These are phyloP conservation scores for Candida ulmi DNA, from an alignment of 805 yeast species.

Conservation along the genomic window DNA sequence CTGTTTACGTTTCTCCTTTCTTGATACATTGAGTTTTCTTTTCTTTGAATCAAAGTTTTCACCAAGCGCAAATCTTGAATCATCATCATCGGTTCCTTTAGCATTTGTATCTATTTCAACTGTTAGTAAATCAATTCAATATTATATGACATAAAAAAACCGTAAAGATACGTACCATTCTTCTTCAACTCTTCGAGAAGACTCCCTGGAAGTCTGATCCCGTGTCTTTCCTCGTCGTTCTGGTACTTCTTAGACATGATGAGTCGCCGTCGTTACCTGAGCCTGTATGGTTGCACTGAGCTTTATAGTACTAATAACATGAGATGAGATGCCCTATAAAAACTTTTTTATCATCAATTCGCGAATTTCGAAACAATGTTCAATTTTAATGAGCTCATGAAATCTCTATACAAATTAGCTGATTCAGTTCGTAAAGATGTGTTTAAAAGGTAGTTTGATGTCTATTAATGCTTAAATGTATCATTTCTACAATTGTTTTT, in stretches of 20 bases:
- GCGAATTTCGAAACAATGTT: too few relatives aligned
- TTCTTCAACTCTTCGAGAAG: constrained; percentile 47
- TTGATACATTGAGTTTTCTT: constrained; percentile 25
- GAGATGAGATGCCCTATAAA: background rate
- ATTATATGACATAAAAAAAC: background rate
- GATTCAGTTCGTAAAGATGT: too few relatives aligned
- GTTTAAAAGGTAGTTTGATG: too few relatives aligned
- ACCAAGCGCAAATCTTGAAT: constrained; percentile 27
- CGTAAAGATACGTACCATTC: constrained; percentile 3
- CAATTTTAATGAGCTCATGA: too few relatives aligned
- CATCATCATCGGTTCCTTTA: constrained; percentile 28
- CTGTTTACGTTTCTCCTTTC: constrained; percentile 39
- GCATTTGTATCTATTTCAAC: background rate
- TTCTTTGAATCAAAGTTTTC: constrained; percentile 28
- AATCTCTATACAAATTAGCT: too few relatives aligned
- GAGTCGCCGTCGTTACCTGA: too few relatives aligned
- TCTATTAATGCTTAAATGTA: too few relatives aligned
- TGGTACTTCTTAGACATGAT: constrained; percentile 8
- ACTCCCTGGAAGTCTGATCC: constrained; percentile 51
- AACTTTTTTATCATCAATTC: too few relatives aligned
- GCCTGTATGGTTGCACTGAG: too few relatives aligned
- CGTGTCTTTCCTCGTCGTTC: constrained; percentile 26
- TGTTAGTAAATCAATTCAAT: constrained; percentile 2
- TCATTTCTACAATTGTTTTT: too few relatives aligned
- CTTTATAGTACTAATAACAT: too few relatives aligned